phyloP scores from a whole-genome alignment of 768 basidiomycete species.

The Agrocybe chaxingu region DNA sequence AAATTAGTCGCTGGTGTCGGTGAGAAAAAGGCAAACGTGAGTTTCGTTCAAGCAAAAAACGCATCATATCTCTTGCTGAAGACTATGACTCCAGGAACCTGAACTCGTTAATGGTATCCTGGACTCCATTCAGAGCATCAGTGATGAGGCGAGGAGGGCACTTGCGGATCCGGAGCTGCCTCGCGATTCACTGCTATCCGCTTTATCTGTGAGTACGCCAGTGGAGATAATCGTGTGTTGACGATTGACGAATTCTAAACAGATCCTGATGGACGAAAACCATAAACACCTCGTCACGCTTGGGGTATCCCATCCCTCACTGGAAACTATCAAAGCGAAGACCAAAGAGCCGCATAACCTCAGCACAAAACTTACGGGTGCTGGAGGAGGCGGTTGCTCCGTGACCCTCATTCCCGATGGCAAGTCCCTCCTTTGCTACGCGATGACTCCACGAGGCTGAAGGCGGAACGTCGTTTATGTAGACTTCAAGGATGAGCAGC shows the following conservation, averaged over 20 bases:
- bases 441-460: constrained; percentile 18
- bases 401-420: constrained; percentile 95
- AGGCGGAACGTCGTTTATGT: constrained; percentile 14
- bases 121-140: constrained; percentile 78
- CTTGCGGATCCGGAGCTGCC: constrained; percentile 73
- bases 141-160: constrained; percentile 73
- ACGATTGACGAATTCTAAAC: constrained; percentile 11
- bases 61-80: constrained; percentile 10
- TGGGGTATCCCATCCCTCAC: constrained; percentile 85
- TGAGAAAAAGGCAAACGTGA: constrained; percentile 59
- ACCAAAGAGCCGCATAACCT: constrained; percentile 68
- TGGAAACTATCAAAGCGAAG: constrained; percentile 78
- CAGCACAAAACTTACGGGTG: constrained; percentile 94
- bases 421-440: constrained; percentile 32
- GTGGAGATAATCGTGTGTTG: constrained; percentile 1
- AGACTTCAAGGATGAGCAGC: constrained; percentile 68
- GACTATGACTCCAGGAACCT: constrained; percentile 59
- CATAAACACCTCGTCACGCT: constrained; percentile 80
- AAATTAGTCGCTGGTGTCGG: constrained; percentile 89
- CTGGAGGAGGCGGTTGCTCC: constrained; percentile 97
- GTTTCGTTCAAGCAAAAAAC: constrained; percentile 16
- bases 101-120: constrained; percentile 77
- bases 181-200: constrained; percentile 59
- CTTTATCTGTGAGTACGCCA: constrained; percentile 61
- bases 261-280: constrained; percentile 88